phyloP scores from a whole-genome alignment of 768 basidiomycete genomes.

The Erythrobasidium yunnanense region DNA sequence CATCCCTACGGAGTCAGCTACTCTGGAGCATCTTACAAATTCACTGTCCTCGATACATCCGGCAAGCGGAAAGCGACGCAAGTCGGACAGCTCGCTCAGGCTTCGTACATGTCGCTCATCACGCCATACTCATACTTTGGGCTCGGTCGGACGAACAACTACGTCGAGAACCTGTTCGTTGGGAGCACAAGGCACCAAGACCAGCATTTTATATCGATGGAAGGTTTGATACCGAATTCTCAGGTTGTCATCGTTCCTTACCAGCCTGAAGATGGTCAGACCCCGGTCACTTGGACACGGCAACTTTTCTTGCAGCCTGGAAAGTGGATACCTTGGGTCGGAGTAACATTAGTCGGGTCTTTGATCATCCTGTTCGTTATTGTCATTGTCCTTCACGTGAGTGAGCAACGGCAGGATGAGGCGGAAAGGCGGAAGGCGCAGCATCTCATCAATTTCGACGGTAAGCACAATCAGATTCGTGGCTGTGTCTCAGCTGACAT shows the following conservation, averaged over 20 bases:
- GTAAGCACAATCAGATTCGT: slow-evolving; percentile 52
- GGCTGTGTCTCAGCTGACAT: too few species aligned
- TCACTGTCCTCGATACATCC: slow-evolving; percentile 83
- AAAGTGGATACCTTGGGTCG: slow-evolving; percentile 96
- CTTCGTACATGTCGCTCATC: slow-evolving; percentile 76
- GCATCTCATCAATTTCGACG: slow-evolving; percentile 97
- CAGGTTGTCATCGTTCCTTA: slow-evolving; percentile 84
- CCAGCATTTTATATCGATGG: slow-evolving; percentile 76
- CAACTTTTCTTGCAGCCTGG: slow-evolving; percentile 87
- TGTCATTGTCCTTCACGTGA: slow-evolving; percentile 74
- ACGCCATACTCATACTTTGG: slow-evolving; percentile 94
- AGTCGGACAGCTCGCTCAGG: slow-evolving; percentile 89
- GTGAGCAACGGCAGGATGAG: slow-evolving; percentile 95
- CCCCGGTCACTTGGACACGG: slow-evolving; percentile 55
- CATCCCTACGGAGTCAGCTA: slow-evolving; percentile 91
- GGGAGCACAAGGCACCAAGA: slow-evolving; percentile 67
- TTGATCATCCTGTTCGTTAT: slow-evolving; percentile 65
- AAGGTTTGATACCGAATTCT: slow-evolving; percentile 94
- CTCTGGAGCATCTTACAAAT: slow-evolving; percentile 90
- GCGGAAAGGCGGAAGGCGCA: slow-evolving; percentile 71
- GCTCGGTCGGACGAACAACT: slow-evolving; percentile 94
- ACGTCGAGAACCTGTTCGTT: slow-evolving; percentile 96
- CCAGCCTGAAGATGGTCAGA: slow-evolving; percentile 45
- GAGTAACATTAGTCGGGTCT: slow-evolving; percentile 66
- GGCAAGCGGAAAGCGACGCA: slow-evolving; percentile 82